A percentile compares a stretch with the other conserved stretches of the same genome.
Conservation (phyloP, 1,139 yeast genomes). For the Hyphopichia pseudoburtonii region DNA sequence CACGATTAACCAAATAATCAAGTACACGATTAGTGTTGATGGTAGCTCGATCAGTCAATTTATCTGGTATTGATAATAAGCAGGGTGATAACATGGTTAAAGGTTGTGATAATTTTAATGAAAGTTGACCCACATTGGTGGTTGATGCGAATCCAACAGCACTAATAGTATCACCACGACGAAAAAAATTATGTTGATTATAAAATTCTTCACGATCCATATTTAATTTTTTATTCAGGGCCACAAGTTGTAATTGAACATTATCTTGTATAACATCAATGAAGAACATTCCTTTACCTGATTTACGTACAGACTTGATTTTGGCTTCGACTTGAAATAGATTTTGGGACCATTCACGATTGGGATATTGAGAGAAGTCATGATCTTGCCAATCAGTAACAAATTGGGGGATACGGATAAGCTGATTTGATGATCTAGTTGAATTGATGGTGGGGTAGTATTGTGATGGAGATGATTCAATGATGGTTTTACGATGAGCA, state of each 20-base stretch:
- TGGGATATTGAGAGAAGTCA: conserved; percentile 19
- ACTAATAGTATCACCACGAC: conserved; percentile 71
- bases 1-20: conserved; percentile 64
- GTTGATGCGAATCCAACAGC: conserved; percentile 70
- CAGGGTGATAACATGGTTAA: conserved; percentile 64
- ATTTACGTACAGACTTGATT: conserved; percentile 52
- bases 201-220: conserved; percentile 46
- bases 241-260: conserved; percentile 56
- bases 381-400: conserved; percentile 14
- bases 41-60: conserved; percentile 52
- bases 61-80: conserved; percentile 69
- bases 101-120: conserved; percentile 58
- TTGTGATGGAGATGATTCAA: not conserved
- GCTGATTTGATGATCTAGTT: not conserved
- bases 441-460: conserved; percentile 2
- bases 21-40: conserved; percentile 70
- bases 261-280: conserved; percentile 65
- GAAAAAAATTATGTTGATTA: conserved; percentile 43
- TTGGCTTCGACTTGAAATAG: conserved; percentile 51
- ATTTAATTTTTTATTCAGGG: conserved; percentile 50
- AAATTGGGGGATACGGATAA: conserved; percentile 19
- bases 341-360: conserved; percentile 14
- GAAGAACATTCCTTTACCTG: conserved; percentile 69
- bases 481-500: not conserved
- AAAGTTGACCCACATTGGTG: conserved; percentile 76